Base-by-base conservation (phyloP, 352 stramenopile genomes). In the Hyaloperonospora brassicae region DNA sequence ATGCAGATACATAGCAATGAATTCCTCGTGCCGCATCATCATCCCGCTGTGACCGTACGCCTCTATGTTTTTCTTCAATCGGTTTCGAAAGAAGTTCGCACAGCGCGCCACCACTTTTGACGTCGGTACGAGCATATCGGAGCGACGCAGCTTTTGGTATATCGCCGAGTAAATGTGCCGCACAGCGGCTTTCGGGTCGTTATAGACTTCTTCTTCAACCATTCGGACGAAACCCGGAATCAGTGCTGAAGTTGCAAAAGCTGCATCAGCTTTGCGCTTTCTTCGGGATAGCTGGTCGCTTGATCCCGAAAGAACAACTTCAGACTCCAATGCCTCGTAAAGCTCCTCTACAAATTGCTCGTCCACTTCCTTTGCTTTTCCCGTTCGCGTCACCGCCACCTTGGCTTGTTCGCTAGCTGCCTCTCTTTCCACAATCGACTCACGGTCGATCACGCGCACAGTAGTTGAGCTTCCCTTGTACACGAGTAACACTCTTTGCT, bases 191-290 rank as follows among this genome's bases (percentile, higher is more conserved):
- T 70, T 57, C 1, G 57, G 61, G 13, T 76, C 58, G 47, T 72
- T 75, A 55, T 78, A 86, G 13, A 73, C 53, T 39, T 72, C 62
- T 48, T 88, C 76, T 59, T 88, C 78, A 21, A 88, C 47, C 21
- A 86, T 56, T 44, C 58, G 57, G 6, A 83, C 65, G 48, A 86
- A 89, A 27, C 68, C 44, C 27, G 79, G 79, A 3, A 80, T 58
- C 14, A 61, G 45, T 25, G 69, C 5, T 42, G 39, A 40, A 22
- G 41, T 41, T 43, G 42, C 22, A n/a, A 44, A 42, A 21, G 39
- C 40, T 46, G 50, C 50, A 57, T 52, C 56, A 45, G 57, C 42
- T 49, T 70, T 62, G 21, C 53, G 61, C 30, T 65, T 68, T 53
- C 52, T 43, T 2, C 50, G 54, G 3, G 30, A 46, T 9, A 9